Evolutionary conservation across 2,329 filamentous ascomycete species (phyloP), one percentile per base, ranked within the genome.

Genomic region (Metarhizium robertsii): DNA sequence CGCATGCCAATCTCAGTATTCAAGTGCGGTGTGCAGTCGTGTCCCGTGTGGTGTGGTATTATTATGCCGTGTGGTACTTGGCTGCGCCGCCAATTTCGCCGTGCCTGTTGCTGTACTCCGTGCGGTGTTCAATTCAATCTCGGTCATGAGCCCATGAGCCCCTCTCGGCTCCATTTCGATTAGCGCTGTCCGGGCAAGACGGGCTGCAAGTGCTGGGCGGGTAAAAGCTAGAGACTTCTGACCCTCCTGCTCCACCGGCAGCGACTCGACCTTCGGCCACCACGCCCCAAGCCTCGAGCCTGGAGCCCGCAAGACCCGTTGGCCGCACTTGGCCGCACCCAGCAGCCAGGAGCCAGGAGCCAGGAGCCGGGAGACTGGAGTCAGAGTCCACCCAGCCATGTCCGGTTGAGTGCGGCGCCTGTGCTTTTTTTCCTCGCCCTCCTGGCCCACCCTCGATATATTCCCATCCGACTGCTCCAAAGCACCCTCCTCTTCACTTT

Each of bases 401-500:
- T 40, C 54, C 46, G 30, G 49, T 29, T 40, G 38, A 5, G 4
- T 16, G 14, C 32, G 52, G 52, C 52, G 52, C 46, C 52, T 57
- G 55, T 34, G 47, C 42, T 51, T 32, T 49, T 53, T 53, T 42
- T 20, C 10, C 2, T 45, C 6, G n/a, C 38, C n/a, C 36, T 47
- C 34, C 30, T 25, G 53, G 53, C 57, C 57, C 57, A 57, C 57
- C 53, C 52, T 38, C 52, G 40, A 55, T 58, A 53, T 55, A 57
- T 57, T 54, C 53, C 51, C 53, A 45, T 53, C 36, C 25, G 14
- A 36, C 53, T 42, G 55, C 55, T 54, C 47, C n/a, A n/a, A 32
- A 45, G 38, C 47, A 45, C 53, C 14, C n/a, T 52, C 38, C 55
- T 50, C 43, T 52, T 48, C 42, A 10, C 30, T 52, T 51, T 43